Conservation (phyloP, 2,329 filamentous ascomycete genomes). For the Pseudonectria foliicola region DNA sequence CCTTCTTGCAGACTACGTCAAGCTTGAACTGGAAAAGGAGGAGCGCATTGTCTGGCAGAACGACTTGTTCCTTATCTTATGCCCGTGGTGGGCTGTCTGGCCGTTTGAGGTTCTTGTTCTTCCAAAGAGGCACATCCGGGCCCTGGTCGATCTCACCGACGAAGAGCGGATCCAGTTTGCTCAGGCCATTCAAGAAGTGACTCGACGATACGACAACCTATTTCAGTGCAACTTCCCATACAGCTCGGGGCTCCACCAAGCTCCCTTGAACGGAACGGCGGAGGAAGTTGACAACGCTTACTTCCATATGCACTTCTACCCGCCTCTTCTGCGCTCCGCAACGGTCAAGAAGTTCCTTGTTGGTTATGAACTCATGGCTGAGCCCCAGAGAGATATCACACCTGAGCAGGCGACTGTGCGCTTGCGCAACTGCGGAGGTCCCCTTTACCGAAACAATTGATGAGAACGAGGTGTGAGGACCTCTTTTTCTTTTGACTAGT, state of each 20-base stretch:
- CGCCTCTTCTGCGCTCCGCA: conserved; percentile 82
- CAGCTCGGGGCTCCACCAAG: conserved; percentile 94
- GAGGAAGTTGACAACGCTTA: conserved; percentile 85
- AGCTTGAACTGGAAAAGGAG: conserved; percentile 70
- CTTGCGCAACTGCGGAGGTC: conserved; percentile 68
- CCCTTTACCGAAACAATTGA: conserved; percentile 68
- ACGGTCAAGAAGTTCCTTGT: conserved; percentile 95
- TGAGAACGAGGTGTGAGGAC: conserved; percentile 13
- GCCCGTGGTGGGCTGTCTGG: conserved; percentile 98
- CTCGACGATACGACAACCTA: conserved; percentile 88
- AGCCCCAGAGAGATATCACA: conserved; percentile 97
- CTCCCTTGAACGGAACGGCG: conserved; percentile 71
- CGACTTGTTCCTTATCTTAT: conserved; percentile 73
- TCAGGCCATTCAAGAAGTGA: conserved; percentile 79
- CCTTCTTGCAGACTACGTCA: conserved; percentile 79
- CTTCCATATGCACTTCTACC: conserved; percentile 97
- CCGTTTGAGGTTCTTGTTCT: conserved; percentile 93
- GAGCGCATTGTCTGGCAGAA: conserved; percentile 90
- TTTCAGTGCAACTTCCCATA: conserved; percentile 98
- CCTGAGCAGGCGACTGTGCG: conserved; percentile 86
- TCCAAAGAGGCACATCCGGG: conserved; percentile 74
- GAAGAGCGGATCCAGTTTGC: conserved; percentile 68
- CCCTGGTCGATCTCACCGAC: conserved; percentile 71
- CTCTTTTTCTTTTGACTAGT: no score
- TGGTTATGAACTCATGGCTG: conserved; percentile 91